Conservation (phyloP, 371 early-diverging fungal species). For the Mucor plumbeus region DNA sequence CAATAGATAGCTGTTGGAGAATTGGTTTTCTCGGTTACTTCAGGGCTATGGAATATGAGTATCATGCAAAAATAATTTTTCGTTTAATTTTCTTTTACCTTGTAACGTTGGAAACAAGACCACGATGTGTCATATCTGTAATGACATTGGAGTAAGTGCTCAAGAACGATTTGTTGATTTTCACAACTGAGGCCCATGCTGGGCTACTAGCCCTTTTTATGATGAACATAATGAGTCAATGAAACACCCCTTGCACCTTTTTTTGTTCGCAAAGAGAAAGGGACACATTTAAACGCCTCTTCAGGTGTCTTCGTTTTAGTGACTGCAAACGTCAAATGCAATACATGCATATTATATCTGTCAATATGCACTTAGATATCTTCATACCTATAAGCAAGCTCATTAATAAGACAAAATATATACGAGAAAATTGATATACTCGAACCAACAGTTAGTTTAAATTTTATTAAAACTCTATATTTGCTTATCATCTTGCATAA, state of each 20-base stretch:
- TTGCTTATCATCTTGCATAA: no score
- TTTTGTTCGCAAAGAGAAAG: no score
- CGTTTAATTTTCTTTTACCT: slow-evolving; percentile 25
- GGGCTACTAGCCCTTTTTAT: not conserved
- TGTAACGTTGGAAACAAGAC: slow-evolving; percentile 43
- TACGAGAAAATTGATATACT: no score
- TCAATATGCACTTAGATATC: no score
- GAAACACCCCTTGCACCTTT: not conserved
- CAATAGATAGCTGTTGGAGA: slow-evolving; percentile 74
- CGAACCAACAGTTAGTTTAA: no score
- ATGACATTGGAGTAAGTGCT: slow-evolving; percentile 38
- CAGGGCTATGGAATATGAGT: slow-evolving; percentile 43
- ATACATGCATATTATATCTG: no score
- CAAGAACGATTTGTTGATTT: slow-evolving; percentile 9
- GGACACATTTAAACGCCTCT: no score
- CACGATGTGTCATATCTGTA: slow-evolving; percentile 42
- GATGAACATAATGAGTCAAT: slow-evolving; percentile 5
- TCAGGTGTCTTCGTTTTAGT: no score
- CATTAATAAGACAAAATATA: no score
- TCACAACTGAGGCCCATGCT: not conserved
- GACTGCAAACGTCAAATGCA: no score
- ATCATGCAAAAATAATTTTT: not conserved
- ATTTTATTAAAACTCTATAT: no score
- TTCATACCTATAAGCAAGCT: no score
- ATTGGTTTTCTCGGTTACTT: slow-evolving; percentile 51